A percentile compares a stretch with the other conserved stretches of the same genome.
Conservation (phyloP, 2,329 filamentous ascomycete species). For the Alternaria sp. region DNA sequence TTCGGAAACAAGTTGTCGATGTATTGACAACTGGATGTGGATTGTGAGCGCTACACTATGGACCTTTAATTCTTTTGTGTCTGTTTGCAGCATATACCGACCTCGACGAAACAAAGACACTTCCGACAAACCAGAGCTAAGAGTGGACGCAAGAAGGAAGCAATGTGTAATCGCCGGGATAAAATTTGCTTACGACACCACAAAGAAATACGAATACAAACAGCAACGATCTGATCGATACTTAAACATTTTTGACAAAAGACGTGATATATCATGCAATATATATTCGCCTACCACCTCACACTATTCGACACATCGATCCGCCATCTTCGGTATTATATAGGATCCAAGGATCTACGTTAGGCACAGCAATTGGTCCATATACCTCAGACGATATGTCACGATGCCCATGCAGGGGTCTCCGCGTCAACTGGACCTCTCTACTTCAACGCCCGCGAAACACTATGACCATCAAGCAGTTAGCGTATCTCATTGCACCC, state of each 20-base stretch:
- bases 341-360: not conserved
- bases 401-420: not conserved
- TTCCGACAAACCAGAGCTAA: not conserved
- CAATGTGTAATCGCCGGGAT: not conserved
- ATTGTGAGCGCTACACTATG: not conserved
- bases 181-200: not conserved
- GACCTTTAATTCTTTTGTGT: not conserved
- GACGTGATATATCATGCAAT: not conserved
- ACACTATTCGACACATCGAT: not conserved
- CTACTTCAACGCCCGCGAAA: not conserved
- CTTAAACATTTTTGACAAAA: not conserved
- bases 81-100: not conserved
- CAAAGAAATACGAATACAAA: not conserved
- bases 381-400: not conserved
- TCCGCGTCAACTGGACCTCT: not conserved
- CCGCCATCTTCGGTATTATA: not conserved
- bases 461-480: not conserved
- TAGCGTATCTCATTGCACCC: not conserved
- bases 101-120: not conserved
- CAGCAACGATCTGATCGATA: not conserved
- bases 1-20: conserved; percentile 24
- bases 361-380: not conserved
- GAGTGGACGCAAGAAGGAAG: not conserved
- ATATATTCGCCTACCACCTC: not conserved
- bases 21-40: conserved; percentile 9